Evolutionary conservation across 768 basidiomycete species (phyloP).

Genomic region (Naganishia vaughanmartiniae): DNA sequence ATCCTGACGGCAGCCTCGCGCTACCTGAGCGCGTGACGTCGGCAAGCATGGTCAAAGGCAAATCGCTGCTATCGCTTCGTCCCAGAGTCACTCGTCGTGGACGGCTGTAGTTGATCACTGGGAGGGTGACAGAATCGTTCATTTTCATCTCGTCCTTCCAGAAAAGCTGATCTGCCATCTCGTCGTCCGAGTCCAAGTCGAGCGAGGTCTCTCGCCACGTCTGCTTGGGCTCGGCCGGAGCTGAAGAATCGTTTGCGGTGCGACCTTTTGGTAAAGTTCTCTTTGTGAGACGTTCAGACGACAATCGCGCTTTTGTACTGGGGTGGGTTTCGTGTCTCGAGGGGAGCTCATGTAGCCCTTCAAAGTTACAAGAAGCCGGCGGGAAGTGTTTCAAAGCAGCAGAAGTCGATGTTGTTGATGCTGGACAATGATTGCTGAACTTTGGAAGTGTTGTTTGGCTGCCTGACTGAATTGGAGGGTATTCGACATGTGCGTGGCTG

Average conservation of each 20-base stretch:
- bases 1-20: background rate
- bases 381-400: no score
- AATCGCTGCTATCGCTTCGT: background rate
- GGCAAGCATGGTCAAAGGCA: background rate
- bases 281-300: background rate
- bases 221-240: background rate
- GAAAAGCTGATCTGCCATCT: conserved; percentile 3
- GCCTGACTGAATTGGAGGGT: no score
- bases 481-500: no score
- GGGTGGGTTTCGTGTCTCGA: no score
- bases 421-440: no score
- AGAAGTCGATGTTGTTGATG: no score
- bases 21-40: background rate
- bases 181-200: background rate
- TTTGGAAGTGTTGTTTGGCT: no score
- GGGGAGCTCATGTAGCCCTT: no score
- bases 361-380: no score
- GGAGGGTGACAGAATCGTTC: no score
- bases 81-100: background rate
- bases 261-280: no score
- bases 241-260: background rate
- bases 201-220: background rate
- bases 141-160: background rate
- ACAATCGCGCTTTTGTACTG: background rate
- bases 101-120: conserved; percentile 16